phyloP scores from a whole-genome alignment of 345 rosid species.

The thale cress (Arabidopsis thaliana) region DNA sequence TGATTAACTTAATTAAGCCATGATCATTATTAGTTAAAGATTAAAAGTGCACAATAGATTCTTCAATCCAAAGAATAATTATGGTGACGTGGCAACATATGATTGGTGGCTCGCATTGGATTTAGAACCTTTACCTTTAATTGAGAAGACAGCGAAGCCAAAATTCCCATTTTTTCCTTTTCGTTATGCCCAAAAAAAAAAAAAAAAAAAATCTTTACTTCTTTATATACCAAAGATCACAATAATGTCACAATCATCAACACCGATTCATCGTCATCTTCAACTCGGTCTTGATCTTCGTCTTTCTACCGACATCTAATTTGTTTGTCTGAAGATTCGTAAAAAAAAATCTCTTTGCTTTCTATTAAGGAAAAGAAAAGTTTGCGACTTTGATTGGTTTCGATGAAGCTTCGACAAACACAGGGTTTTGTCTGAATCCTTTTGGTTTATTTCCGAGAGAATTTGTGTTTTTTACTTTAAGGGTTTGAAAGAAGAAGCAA shows the following conservation, averaged over 20 bases:
- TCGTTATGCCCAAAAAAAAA: constrained; percentile 6
- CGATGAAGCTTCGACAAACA: constrained; percentile 44
- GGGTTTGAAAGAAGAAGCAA: constrained; percentile 23
- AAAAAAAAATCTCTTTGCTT: neutral
- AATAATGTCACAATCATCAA: constrained; percentile 42
- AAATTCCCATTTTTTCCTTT: constrained; percentile 17
- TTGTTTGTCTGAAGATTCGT: constrained; percentile 10
- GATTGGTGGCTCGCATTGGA: constrained; percentile 33
- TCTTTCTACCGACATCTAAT: constrained; percentile 37
- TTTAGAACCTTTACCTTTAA: constrained; percentile 38
- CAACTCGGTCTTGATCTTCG: constrained; percentile 39
- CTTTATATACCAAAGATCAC: constrained; percentile 24
- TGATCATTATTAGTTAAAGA: constrained; percentile 19
- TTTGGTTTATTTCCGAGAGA: constrained; percentile 16
- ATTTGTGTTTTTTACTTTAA: constrained; percentile 16
- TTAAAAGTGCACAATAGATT: constrained; percentile 34
- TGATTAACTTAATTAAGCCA: constrained; percentile 19
- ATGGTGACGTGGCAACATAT: constrained; percentile 26
- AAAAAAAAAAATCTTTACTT: constrained; percentile 14
- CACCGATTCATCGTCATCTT: constrained; percentile 41
- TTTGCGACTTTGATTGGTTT: constrained; percentile 23
- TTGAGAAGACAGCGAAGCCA: constrained; percentile 45
- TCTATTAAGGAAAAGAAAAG: constrained; percentile 1
- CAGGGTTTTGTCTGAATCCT: constrained; percentile 31
- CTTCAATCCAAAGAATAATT: constrained; percentile 25